These are phyloP conservation scores for Botryotinia calthae DNA, from an alignment of 2,329 filamentous ascomycete genomes.

Conservation along the genomic window DNA sequence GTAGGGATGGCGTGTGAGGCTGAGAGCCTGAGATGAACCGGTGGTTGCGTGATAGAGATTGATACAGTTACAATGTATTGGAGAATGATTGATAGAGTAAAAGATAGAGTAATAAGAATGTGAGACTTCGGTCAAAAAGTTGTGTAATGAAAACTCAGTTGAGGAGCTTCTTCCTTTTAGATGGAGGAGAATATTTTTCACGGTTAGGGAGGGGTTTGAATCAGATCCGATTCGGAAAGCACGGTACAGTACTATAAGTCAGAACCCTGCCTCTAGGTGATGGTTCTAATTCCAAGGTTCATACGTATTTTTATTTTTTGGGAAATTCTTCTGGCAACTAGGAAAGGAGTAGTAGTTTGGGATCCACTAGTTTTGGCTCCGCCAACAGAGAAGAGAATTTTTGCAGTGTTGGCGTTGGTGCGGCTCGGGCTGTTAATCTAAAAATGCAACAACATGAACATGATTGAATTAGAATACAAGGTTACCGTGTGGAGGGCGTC, in stretches of 20 bases:
- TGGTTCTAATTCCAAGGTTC: conserved; percentile 3
- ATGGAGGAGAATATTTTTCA: conserved; percentile 18
- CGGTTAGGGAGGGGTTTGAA: conserved; percentile 10
- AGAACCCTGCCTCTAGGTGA: background rate
- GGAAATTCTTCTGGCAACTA: background rate
- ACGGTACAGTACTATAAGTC: background rate
- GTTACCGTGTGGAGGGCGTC: background rate
- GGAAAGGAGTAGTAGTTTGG: background rate
- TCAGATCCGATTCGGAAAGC: conserved; percentile 15
- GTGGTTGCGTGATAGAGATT: conserved; percentile 7
- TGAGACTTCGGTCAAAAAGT: conserved; percentile 20
- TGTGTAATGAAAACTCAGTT: conserved; percentile 23
- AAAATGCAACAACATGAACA: background rate
- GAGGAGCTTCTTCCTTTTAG: conserved; percentile 20
- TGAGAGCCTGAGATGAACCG: conserved; percentile 15
- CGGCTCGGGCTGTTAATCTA: conserved; percentile 17
- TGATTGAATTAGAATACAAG: conserved; percentile 12
- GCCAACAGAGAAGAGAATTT: conserved; percentile 5
- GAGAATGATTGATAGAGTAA: conserved; percentile 16
- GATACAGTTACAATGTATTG: conserved; percentile 6
- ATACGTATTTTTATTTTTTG: background rate
- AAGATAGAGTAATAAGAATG: conserved; percentile 22
- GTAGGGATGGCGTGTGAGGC: conserved; percentile 22
- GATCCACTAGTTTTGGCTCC: conserved; percentile 14
- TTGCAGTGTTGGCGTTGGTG: conserved; percentile 16